Evolutionary conservation across 192 early-diverging fungal species (phyloP).

Genomic region (Dimargaris xerosporica): DNA sequence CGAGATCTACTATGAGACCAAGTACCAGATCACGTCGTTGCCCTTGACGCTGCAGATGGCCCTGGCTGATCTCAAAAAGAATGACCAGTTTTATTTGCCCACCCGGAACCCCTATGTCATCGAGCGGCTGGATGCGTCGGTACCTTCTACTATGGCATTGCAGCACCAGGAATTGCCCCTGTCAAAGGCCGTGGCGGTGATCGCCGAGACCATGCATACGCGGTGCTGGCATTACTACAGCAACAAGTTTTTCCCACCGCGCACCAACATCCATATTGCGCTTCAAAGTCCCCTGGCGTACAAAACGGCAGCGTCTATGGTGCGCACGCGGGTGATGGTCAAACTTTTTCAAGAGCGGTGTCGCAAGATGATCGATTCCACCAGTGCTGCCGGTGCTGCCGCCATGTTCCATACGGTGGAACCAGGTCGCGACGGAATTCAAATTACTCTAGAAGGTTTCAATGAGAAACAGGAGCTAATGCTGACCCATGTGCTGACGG

Average conservation of each 20-base stretch:
- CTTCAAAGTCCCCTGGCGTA: constrained; percentile 5
- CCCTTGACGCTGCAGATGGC: constrained; percentile 10
- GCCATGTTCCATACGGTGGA: constrained; percentile 10
- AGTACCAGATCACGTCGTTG: constrained; percentile 10
- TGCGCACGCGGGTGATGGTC: background rate
- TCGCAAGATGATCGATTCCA: background rate
- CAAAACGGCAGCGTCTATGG: background rate
- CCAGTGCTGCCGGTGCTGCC: constrained; percentile 5
- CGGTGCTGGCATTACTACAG: constrained; percentile 2
- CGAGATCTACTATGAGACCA: constrained; percentile 7
- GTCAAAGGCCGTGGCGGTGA: background rate
- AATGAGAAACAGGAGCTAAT: constrained; percentile 6
- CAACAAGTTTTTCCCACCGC: constrained; percentile 1
- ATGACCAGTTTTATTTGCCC: constrained; percentile 7
- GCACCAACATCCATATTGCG: background rate
- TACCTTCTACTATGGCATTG: no score
- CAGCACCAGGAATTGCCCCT: background rate
- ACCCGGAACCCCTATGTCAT: constrained; percentile 7
- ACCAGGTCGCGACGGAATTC: constrained; percentile 9
- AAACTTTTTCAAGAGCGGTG: constrained; percentile 6
- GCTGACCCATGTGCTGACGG: constrained; percentile 4
- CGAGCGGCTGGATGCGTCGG: background rate
- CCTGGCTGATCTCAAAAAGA: background rate
- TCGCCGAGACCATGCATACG: background rate
- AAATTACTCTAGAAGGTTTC: constrained; percentile 9